Conservation (phyloP, 805 yeast genomes). For the Blastobotrys robertii region DNA sequence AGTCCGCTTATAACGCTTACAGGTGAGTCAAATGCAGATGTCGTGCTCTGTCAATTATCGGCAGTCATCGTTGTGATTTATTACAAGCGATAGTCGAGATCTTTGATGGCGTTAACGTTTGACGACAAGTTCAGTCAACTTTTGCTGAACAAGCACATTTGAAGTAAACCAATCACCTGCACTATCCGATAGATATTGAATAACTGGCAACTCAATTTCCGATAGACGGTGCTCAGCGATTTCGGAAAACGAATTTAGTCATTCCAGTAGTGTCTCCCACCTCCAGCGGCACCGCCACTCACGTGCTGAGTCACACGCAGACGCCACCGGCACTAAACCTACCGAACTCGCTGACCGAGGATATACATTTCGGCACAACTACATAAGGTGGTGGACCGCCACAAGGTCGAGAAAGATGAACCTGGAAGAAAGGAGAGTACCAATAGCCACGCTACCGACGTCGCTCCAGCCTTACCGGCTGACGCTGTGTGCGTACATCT, state of each 20-base stretch:
- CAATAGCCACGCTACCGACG: constrained; percentile 8
- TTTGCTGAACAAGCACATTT: no score
- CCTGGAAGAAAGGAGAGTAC: neutral
- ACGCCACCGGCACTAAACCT: neutral
- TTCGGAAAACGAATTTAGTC: neutral
- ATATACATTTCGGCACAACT: constrained; percentile 3
- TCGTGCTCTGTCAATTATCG: no score
- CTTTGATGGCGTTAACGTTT: no score
- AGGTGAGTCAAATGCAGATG: no score
- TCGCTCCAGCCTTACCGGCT: constrained; percentile 33
- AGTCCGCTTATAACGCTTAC: no score
- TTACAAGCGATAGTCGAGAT: no score
- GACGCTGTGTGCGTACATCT: constrained; percentile 50
- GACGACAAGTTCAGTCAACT: no score
- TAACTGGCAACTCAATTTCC: no score
- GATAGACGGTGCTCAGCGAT: neutral
- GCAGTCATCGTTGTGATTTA: no score
- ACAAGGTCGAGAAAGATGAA: neutral
- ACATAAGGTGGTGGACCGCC: neutral
- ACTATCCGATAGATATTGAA: no score
- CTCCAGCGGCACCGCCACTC: neutral
- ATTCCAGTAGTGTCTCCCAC: no score
- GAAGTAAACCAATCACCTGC: no score
- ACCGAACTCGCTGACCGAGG: constrained; percentile 2
- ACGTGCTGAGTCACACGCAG: neutral